A percentile compares a stretch with the other conserved stretches of the same genome.
phyloP scores from a whole-genome alignment of 2,329 filamentous ascomycete genomes.

The Zymoseptoria ardabiliae region DNA sequence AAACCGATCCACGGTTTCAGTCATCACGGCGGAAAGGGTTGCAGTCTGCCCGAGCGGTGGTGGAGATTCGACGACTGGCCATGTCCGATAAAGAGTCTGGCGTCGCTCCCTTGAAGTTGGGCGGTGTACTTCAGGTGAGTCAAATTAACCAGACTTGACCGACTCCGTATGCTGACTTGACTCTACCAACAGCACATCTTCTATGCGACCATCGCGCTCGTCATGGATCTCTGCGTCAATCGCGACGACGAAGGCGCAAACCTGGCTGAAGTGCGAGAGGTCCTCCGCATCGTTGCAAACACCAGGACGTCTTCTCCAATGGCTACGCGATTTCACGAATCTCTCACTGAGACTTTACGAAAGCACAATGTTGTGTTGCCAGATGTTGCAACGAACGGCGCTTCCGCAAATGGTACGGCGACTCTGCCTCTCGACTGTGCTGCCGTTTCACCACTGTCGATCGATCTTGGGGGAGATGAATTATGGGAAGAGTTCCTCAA shows the following conservation, averaged over 20 bases:
- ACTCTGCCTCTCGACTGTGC: background rate
- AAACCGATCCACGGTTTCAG: conserved; percentile 11
- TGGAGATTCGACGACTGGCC: conserved; percentile 9
- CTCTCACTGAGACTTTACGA: conserved; percentile 17
- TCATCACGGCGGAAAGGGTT: conserved; percentile 18
- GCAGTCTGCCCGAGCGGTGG: conserved; percentile 15
- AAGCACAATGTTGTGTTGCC: conserved; percentile 21
- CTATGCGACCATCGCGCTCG: conserved; percentile 21
- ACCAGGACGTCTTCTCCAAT: conserved; percentile 11
- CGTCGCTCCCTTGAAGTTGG: conserved; percentile 5
- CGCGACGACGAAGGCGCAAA: conserved; percentile 6
- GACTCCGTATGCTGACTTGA: background rate
- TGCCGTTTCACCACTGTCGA: background rate
- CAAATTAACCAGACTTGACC: background rate
- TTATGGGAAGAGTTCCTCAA: conserved; percentile 23
- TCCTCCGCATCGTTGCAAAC: conserved; percentile 19
- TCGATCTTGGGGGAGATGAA: conserved; percentile 14
- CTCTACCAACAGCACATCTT: conserved; percentile 13
- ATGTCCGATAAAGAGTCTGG: conserved; percentile 1
- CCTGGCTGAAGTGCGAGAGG: conserved; percentile 16
- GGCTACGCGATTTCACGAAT: conserved; percentile 17
- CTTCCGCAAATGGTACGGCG: background rate
- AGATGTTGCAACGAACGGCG: background rate
- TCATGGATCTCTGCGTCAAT: conserved; percentile 26
- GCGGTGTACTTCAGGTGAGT: conserved; percentile 12